Evolutionary conservation across 108 stramenopile species (phyloP), one percentile per base, ranked within the genome.

Genomic region (Skeletonema marinoi): DNA sequence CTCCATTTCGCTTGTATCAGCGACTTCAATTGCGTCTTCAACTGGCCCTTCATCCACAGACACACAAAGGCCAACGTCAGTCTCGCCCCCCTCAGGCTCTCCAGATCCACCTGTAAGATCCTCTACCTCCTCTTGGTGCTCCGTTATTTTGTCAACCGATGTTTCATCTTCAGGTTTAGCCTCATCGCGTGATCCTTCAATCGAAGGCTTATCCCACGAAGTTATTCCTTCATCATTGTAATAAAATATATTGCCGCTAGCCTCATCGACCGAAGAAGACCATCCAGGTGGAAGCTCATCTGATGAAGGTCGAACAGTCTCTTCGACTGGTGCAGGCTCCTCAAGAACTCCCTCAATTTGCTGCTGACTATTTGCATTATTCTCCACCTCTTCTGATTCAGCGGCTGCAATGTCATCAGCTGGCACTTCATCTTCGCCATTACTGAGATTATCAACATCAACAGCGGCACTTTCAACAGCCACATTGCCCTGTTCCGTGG

Each of bases 241-340:
- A 58, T 86, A 93, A 70, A 88, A 66, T 16, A 74, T 77, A 77
- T 54, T 56, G 16, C 68, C 68, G 35, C 50, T 69, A 3, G 33
- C 54, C 7, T 56, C 54, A 25, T 56, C 54, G 21, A 25, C 54
- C 16, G 54, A 21, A 10, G 54, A 25, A 2, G 54, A 29, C 92
- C 92, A 93, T 6, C 83, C 88, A 17, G 46, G 61, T 21, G 86
- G 84, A 16, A 88, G 54, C 6, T 51, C 50, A 19, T 51, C 50
- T 19, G 6, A 25, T 21, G 54, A 25, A 29, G 6, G 16, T 10
- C 2, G 17, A 17, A 3, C n/a, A 17, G 6, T 25, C 25, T 56
- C 54, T 56, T 56, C 54, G 54, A 25, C 19, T 5, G 21, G 21
- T 10, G 21, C 1, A 5, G 54, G 54, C 54, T 56, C 54, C 54